Evolutionary conservation across 768 basidiomycete species (phyloP).

Genomic region (Pulveroboletus ravenelii): DNA sequence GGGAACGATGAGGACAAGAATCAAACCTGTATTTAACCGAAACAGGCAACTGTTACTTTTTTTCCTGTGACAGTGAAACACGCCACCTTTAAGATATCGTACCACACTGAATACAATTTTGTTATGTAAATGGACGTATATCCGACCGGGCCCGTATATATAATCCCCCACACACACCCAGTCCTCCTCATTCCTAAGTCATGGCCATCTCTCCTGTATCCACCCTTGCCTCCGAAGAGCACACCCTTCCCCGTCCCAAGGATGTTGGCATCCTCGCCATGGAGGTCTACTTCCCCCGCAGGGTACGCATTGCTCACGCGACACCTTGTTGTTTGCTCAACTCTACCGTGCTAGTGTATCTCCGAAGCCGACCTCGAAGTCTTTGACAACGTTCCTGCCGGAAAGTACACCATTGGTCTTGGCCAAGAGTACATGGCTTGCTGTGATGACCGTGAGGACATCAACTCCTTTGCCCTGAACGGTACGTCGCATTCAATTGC

Average conservation of each 20-base stretch:
- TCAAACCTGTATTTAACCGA: not conserved
- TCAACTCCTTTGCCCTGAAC: constrained; percentile 95
- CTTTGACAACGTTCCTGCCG: constrained; percentile 89
- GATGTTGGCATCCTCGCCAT: constrained; percentile 93
- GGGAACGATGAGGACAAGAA: too few relatives aligned
- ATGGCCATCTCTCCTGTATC: constrained; percentile 26
- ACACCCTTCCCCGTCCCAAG: constrained; percentile 57
- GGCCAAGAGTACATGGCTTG: constrained; percentile 99
- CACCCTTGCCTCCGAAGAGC: constrained; percentile 7
- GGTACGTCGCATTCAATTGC: constrained; percentile 46
- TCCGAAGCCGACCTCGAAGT: constrained; percentile 92
- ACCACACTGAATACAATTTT: constrained; percentile 21
- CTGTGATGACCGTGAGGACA: constrained; percentile 97
- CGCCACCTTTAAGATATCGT: constrained; percentile 28
- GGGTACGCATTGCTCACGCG: constrained; percentile 47
- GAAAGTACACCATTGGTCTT: constrained; percentile 98
- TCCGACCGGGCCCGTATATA: constrained; percentile 12
- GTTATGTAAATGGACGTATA: constrained; percentile 24
- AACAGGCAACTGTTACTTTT: not conserved
- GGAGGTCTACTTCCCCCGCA: constrained; percentile 92
- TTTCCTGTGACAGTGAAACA: constrained; percentile 21
- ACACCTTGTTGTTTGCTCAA: constrained; percentile 9
- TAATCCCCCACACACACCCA: constrained; percentile 12
- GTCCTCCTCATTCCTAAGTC: not conserved
- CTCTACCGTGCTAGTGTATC: constrained; percentile 60